phyloP scores from a whole-genome alignment of 805 yeast species.

The Ogataea henricii region DNA sequence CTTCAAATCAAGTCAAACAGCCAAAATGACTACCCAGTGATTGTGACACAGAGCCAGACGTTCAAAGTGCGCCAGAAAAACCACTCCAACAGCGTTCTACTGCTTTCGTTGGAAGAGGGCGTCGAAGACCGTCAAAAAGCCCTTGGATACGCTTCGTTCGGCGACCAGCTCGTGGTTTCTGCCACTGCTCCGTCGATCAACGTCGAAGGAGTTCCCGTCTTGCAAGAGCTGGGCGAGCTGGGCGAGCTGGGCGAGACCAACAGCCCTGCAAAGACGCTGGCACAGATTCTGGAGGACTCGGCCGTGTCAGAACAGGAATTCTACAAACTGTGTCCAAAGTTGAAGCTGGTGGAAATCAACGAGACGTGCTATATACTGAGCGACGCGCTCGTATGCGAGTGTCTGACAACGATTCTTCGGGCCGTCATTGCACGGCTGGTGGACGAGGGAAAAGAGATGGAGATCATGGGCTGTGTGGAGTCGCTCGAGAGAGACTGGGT shows the following conservation, averaged over 20 bases:
- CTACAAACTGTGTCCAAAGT: slow-evolving; percentile 6
- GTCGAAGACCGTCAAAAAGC: not conserved
- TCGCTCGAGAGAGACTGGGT: slow-evolving; percentile 6
- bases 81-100: slow-evolving; percentile 81
- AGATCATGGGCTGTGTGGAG: slow-evolving; percentile 12
- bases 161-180: slow-evolving; percentile 16
- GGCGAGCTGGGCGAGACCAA: not conserved
- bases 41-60: slow-evolving; percentile 61
- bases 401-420: slow-evolving; percentile 13
- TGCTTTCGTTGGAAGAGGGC: slow-evolving; percentile 35
- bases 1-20: slow-evolving; percentile 24
- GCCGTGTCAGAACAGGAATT: slow-evolving; percentile 14
- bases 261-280: slow-evolving; percentile 1
- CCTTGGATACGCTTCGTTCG: slow-evolving; percentile 16
- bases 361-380: slow-evolving; percentile 13
- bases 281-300: slow-evolving; percentile 15
- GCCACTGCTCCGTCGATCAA: slow-evolving; percentile 14
- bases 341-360: slow-evolving; percentile 18
- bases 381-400: slow-evolving; percentile 17
- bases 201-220: slow-evolving; percentile 11
- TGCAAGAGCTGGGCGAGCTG: slow-evolving; percentile 8
- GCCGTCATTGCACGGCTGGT: slow-evolving; percentile 12
- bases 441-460: slow-evolving; percentile 15
- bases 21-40: slow-evolving; percentile 44
- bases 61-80: slow-evolving; percentile 75